Evolutionary conservation across 129 eudicot species (phyloP), one percentile per base, ranked within the genome.

Genomic region (Gnaphalium uliginosum): DNA sequence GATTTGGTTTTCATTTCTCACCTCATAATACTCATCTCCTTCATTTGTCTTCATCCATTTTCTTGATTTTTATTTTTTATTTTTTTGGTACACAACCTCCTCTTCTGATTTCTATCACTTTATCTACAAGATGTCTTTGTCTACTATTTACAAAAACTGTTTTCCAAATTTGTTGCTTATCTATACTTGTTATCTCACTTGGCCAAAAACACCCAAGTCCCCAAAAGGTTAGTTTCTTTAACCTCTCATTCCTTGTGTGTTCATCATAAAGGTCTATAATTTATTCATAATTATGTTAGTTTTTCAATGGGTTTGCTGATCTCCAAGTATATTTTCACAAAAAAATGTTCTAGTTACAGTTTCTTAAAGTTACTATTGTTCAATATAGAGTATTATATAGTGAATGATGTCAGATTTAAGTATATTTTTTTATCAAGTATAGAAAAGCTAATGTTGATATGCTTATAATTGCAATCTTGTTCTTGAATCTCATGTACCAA

Each of bases 1-100:
- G 82, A 78, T 78, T 78, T 70, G 65, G 76, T 10, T 48, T 27
- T 71, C 25, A 78, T 62, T 79, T 79, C 78, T 73, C 83, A 79
- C 83, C 83, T 79, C 83, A 79, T 66, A 79, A 53, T 25, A 73
- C 83, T 79, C 79, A 79, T 79, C 83, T 66, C 62, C 54, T 79
- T 72, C 59, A 27, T 65, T 73, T 79, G 83, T 73, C 79, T 41
- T 79, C 79, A 79, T 66, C 79, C 68, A 39, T 53, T 72, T 50
- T 79, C 60, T 79, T 72, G 30, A 71, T 50, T 72, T 60, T 70
- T 71, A 1, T 61, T 78, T 41, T 13, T 27, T 17, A 48, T 29
- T 51, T 79, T 72, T 79, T 80, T 66, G 71, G 79, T 80, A 73
- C 79, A 80, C 83, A 73, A 70, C 79, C 83, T 73, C 70, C 46